phyloP scores from a whole-genome alignment of 129 eudicot species.

The Erigeron canadensis region DNA sequence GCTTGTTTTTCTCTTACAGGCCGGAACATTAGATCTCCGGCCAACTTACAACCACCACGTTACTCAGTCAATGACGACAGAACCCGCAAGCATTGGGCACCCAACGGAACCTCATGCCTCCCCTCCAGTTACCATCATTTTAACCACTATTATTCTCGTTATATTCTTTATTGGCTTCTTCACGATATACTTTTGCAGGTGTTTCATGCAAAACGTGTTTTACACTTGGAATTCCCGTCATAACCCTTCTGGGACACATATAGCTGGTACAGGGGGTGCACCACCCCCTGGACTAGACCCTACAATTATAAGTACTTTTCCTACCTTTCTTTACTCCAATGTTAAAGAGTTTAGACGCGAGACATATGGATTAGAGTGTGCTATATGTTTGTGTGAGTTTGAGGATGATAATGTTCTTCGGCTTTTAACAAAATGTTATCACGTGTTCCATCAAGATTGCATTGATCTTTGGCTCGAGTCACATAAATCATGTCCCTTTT shows the following conservation, averaged over 20 bases:
- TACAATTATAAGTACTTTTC: constrained; percentile 49
- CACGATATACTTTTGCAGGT: constrained; percentile 58
- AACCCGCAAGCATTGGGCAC: constrained; percentile 23
- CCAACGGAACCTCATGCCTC: constrained; percentile 30
- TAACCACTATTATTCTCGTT: constrained; percentile 49
- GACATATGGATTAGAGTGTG: constrained; percentile 74
- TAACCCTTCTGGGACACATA: constrained; percentile 35
- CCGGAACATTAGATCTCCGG: constrained; percentile 52
- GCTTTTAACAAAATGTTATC: constrained; percentile 58
- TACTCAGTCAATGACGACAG: constrained; percentile 39
- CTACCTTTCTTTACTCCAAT: constrained; percentile 60
- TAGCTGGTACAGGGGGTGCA: constrained; percentile 2
- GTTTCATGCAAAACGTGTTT: constrained; percentile 56
- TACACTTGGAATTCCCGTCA: constrained; percentile 40
- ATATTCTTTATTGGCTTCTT: constrained; percentile 61
- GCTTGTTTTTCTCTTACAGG: constrained; percentile 25
- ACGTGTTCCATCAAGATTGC: constrained; percentile 87
- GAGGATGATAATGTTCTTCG: constrained; percentile 55
- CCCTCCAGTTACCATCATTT: constrained; percentile 60
- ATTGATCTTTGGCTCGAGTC: constrained; percentile 83
- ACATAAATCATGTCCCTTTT: constrained; percentile 81
- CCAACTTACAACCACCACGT: constrained; percentile 30
- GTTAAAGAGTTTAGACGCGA: constrained; percentile 60
- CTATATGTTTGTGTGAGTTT: constrained; percentile 79
- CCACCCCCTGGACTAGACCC: constrained; percentile 52